Evolutionary conservation across 2,329 filamentous ascomycete genomes (phyloP).

Genomic region (Penicillium freii): DNA sequence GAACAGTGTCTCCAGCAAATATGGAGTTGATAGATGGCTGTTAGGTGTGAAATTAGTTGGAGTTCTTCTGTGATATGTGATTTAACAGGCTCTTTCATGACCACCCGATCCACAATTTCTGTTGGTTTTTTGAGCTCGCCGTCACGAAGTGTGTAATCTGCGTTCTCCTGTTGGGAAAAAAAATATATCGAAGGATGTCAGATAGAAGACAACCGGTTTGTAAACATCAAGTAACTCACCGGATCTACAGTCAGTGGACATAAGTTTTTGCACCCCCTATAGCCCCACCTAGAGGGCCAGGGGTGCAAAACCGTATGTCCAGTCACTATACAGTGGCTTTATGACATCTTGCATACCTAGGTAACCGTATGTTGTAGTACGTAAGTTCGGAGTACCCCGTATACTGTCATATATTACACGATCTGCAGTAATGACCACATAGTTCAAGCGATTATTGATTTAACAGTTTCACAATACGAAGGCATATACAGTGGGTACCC

Average conservation of each 20-base stretch:
- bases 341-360: neutral
- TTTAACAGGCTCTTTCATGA: neutral
- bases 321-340: too few relatives aligned
- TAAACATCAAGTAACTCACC: neutral
- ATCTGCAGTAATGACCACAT: neutral
- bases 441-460: neutral
- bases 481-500: neutral
- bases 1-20: too few relatives aligned
- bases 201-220: neutral
- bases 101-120: neutral
- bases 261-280: too few relatives aligned
- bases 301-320: too few relatives aligned
- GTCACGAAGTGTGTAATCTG: neutral
- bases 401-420: neutral
- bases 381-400: neutral
- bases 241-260: too few relatives aligned
- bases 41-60: too few relatives aligned
- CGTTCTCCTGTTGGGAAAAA: neutral
- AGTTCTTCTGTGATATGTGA: too few relatives aligned
- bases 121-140: neutral
- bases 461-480: neutral
- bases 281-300: too few relatives aligned
- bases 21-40: too few relatives aligned
- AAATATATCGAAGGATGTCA: neutral
- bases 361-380: neutral